Base-by-base conservation (phyloP, 176 grass and related monocot species). In the Tillandsia fasciculata region DNA sequence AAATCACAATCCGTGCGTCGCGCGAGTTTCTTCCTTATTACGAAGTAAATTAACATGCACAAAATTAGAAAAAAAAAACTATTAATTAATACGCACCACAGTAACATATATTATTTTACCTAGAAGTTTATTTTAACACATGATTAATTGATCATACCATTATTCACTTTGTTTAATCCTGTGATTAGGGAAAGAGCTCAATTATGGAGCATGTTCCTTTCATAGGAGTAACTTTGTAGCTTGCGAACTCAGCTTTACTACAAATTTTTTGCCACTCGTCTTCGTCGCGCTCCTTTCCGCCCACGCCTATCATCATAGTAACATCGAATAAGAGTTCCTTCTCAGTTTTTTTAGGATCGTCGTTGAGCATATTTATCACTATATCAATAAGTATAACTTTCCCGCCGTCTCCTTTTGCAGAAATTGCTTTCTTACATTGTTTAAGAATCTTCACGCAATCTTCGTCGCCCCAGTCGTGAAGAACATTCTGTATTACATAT, bases 361-460 rank as follows among this genome's bases (percentile, higher is more conserved):
- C 28, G 5, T 2, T 28, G 1, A 26, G 65, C 2, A 69, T 26
- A 13, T 63, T 42, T 27, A 12, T 12, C 5, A 78, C 14, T 15
- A 78, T 64, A 10, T 78, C 75, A 27, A 78, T 50, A 2, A 78
- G 13, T 2, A 78, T 70, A 20, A 78, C 66, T 52, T 76, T 76
- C 1, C 64, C 24, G 8, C 64, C 74, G 1, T 8, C 64, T 53
- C 51, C 51, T 13, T 10, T 68, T 1, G 74, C 2, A 27, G 50
- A 8, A 33, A 68, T 68, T 52, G 20, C 74, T 48, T 76, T 49
- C 65, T 68, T 76, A 49, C 74, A 76, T 33, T 3, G 48, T 8
- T 76, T 57, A 0, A 76, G 54, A 15, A 76, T 76, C 27, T 64
- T 23, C 51, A 68, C 74, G 48, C 74, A 76, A 17, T 76, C 49